Conservation (phyloP, 139 green algal species). For the Chlamydomonas schloesseri region DNA sequence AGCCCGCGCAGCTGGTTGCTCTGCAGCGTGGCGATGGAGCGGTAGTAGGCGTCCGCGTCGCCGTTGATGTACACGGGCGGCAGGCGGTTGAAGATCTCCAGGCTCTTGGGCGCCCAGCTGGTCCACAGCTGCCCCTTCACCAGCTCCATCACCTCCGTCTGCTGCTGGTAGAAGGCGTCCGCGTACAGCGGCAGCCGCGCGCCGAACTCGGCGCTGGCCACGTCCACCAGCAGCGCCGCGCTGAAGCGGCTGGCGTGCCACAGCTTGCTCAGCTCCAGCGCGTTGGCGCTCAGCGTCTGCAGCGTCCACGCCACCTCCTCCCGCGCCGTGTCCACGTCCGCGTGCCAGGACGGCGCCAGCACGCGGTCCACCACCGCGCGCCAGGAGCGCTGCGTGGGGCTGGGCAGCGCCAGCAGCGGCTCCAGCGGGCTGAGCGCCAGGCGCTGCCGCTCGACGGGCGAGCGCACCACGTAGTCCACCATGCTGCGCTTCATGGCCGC, state of each 20-base stretch:
- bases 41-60: conserved; percentile 69
- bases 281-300: conserved; percentile 81
- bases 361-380: conserved; percentile 41
- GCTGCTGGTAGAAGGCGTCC: conserved; percentile 16
- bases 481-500: conserved; percentile 70
- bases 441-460: conserved; percentile 65
- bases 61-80: conserved; percentile 82
- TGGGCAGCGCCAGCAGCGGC: conserved; percentile 56
- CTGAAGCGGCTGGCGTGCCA: conserved; percentile 70
- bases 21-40: conserved; percentile 70
- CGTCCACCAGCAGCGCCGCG: conserved; percentile 65
- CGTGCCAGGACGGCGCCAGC: conserved; percentile 66
- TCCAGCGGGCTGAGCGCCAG: conserved; percentile 68
- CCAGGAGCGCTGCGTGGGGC: conserved; percentile 21
- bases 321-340: conserved; percentile 66
- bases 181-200: conserved; percentile 67
- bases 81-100: conserved; percentile 78
- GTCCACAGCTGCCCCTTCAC: conserved; percentile 78
- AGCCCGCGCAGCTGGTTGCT: conserved; percentile 80
- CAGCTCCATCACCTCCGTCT: conserved; percentile 54
- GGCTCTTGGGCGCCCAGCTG: conserved; percentile 76
- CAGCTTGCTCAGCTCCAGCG: conserved; percentile 73
- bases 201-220: conserved; percentile 58
- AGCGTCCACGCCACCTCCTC: conserved; percentile 83
- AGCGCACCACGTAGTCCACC: conserved; percentile 74